A percentile compares a stretch with the other conserved stretches of the same genome.
Evolutionary conservation across 768 basidiomycete genomes (phyloP).

Genomic region (Xerocomellus intermedius): DNA sequence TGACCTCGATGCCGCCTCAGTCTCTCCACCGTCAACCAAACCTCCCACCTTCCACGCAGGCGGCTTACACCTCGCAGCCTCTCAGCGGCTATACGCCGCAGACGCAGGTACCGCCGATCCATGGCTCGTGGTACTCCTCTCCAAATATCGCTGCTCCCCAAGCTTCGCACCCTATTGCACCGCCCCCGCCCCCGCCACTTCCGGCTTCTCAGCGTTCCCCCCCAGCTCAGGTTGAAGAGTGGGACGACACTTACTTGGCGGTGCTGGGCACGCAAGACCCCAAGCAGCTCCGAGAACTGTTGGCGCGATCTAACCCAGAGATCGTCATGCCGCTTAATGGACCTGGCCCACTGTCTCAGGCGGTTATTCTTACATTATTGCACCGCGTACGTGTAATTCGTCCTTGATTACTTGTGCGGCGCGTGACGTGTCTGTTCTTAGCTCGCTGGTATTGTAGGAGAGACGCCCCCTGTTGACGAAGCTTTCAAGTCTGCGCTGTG

Average conservation of each 20-base stretch:
- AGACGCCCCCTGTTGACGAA: constrained; percentile 76
- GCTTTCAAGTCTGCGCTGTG: constrained; percentile 78
- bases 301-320: constrained; percentile 74
- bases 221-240: constrained; percentile 65
- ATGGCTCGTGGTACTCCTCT: constrained; percentile 54
- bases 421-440: constrained; percentile 29
- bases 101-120: constrained; percentile 31
- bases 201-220: constrained; percentile 48
- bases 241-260: constrained; percentile 81
- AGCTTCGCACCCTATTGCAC: constrained; percentile 74
- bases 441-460: constrained; percentile 73
- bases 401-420: neutral
- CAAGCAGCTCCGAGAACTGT: constrained; percentile 69
- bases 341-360: constrained; percentile 71
- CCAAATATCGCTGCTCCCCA: constrained; percentile 74
- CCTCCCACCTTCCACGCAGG: constrained; percentile 38
- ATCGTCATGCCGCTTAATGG: constrained; percentile 76
- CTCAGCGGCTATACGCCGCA: constrained; percentile 31
- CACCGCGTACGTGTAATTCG: constrained; percentile 59
- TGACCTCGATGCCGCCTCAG: constrained; percentile 37
- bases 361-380: constrained; percentile 79
- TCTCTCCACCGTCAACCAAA: constrained; percentile 37
- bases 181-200: constrained; percentile 49
- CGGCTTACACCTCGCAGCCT: constrained; percentile 33
- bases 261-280: constrained; percentile 75